These are phyloP conservation scores for Saccharomycopsis hybrid DNA, from an alignment of 1,139 yeast species.

Conservation along the genomic window DNA sequence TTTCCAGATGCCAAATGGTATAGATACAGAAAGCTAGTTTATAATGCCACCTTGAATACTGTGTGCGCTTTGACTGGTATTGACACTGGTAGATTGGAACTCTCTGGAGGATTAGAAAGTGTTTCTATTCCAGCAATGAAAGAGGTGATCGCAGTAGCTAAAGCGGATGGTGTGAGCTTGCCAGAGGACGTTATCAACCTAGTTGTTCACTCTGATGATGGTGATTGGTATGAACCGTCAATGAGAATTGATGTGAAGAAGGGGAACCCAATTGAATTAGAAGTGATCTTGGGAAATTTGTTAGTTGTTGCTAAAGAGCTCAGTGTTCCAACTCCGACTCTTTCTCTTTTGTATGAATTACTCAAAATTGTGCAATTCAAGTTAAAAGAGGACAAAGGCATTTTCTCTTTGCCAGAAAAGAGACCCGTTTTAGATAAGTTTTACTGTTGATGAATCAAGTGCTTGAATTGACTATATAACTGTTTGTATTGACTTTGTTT, in stretches of 20 bases:
- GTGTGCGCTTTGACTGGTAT: constrained; percentile 40
- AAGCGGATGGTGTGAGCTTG: constrained; percentile 44
- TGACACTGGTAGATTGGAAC: constrained; percentile 37
- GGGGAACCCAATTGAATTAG: constrained; percentile 47
- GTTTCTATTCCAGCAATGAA: constrained; percentile 45
- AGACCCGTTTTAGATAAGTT: constrained; percentile 22
- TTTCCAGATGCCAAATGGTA: constrained; percentile 40
- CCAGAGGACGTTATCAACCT: constrained; percentile 33
- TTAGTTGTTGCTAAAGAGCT: constrained; percentile 40
- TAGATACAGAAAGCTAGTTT: constrained; percentile 49
- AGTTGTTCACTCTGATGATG: constrained; percentile 46
- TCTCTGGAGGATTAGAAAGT: constrained; percentile 38
- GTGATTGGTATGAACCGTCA: constrained; percentile 47
- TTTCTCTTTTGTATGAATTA: constrained; percentile 34
- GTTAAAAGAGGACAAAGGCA: constrained; percentile 36
- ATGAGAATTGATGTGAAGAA: constrained; percentile 50
- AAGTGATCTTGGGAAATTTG: constrained; percentile 50
- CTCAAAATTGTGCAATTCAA: constrained; percentile 37
- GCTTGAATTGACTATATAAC: no score
- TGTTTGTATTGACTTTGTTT: no score
- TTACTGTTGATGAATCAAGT: no score
- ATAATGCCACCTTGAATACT: constrained; percentile 49
- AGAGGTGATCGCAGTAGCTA: constrained; percentile 45
- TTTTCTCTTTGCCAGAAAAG: constrained; percentile 28
- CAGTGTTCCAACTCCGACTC: constrained; percentile 40